Percentiles rank a stretch among this genome's conserved stretches.
phyloP scores from a whole-genome alignment of 495 filamentous ascomycete genomes.

The Aspergillus egyptiacus region DNA sequence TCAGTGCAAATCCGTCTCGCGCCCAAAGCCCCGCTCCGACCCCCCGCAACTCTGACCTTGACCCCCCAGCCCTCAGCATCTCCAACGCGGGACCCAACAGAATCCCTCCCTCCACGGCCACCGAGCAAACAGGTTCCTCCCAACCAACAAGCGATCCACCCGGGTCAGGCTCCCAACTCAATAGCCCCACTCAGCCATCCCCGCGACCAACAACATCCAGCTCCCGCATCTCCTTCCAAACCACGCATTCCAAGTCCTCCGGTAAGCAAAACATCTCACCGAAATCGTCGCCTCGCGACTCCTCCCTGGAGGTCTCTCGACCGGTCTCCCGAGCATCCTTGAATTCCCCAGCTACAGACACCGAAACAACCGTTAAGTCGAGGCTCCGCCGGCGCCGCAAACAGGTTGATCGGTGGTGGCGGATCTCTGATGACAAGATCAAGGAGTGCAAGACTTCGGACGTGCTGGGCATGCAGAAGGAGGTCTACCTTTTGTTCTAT shows the following conservation, averaged over 20 bases:
- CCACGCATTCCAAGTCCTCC: conserved; percentile 29
- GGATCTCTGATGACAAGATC: conserved; percentile 95
- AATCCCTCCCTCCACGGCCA: conserved; percentile 34
- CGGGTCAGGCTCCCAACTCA: conserved; percentile 15
- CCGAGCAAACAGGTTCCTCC: conserved; percentile 10
- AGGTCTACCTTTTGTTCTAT: conserved; percentile 96
- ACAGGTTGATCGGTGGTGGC: conserved; percentile 81
- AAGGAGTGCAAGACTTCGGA: conserved; percentile 90
- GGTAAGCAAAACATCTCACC: conserved; percentile 24
- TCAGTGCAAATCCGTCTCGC: conserved; percentile 43
- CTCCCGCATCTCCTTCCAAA: conserved; percentile 35
- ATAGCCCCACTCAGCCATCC: conserved; percentile 27
- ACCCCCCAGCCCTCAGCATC: conserved; percentile 25
- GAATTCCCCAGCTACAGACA: conserved; percentile 24
- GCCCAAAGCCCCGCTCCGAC: conserved; percentile 40
- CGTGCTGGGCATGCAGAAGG: conserved; percentile 86
- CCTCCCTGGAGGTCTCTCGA: conserved; percentile 23
- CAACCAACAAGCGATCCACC: conserved; percentile 13
- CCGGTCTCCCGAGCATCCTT: no score
- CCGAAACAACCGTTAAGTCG: conserved; percentile 18
- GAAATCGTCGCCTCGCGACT: conserved; percentile 25
- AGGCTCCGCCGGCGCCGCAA: conserved; percentile 53
- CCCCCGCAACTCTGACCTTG: conserved; percentile 23
- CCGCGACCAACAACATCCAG: conserved; percentile 35
- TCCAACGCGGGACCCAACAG: conserved; percentile 36